Percentiles rank a stretch among this genome's conserved stretches.
These are phyloP conservation scores for Hypoxylon crocopeplum DNA, from an alignment of 495 filamentous ascomycete species.

Conservation along the genomic window DNA sequence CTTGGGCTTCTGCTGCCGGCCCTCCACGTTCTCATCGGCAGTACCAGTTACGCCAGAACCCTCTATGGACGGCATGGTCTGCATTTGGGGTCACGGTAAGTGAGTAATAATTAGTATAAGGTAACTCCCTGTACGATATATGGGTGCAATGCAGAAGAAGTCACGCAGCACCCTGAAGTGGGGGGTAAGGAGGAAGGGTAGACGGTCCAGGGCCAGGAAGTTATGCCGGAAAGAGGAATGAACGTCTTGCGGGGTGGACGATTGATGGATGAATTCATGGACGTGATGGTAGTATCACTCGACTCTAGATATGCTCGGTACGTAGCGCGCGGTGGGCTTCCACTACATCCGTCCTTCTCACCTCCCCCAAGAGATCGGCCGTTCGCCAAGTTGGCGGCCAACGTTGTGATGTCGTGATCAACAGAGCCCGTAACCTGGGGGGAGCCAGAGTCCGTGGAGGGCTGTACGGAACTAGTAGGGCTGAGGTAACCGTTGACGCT, in stretches of 20 bases:
- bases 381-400: conserved; percentile 30
- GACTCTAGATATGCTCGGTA: conserved; percentile 41
- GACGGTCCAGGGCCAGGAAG: conserved; percentile 38
- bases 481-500: conserved; percentile 32
- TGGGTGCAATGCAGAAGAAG: conserved; percentile 45
- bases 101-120: conserved; percentile 50
- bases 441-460: conserved; percentile 4
- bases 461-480: conserved; percentile 27
- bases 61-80: conserved; percentile 58
- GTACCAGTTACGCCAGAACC: conserved; percentile 46
- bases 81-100: conserved; percentile 47
- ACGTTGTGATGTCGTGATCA: conserved; percentile 30
- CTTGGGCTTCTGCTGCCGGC: conserved; percentile 60
- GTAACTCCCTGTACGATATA: conserved; percentile 45
- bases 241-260: conserved; percentile 42
- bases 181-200: conserved; percentile 42
- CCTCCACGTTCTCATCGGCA: conserved; percentile 55
- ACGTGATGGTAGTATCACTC: conserved; percentile 40
- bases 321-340: conserved; percentile 29
- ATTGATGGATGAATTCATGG: conserved; percentile 48
- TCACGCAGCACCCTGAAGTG: conserved; percentile 46
- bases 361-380: conserved; percentile 32
- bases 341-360: conserved; percentile 26
- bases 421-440: conserved; percentile 19
- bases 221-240: conserved; percentile 48